These are phyloP conservation scores for Citrus inodora DNA, from an alignment of 345 rosid species.

Conservation along the genomic window DNA sequence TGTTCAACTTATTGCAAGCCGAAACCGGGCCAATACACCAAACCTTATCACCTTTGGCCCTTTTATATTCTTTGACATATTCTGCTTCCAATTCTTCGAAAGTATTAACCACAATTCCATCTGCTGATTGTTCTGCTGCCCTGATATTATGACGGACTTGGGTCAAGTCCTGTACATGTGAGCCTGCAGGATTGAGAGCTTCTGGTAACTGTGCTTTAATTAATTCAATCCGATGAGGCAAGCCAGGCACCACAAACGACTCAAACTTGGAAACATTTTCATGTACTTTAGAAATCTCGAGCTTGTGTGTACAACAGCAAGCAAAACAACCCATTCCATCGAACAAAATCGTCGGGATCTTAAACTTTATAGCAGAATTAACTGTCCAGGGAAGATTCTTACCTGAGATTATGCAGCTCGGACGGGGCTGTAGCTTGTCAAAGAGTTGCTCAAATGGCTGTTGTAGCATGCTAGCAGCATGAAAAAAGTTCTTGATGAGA, in stretches of 20 bases:
- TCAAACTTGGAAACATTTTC: conserved; percentile 21
- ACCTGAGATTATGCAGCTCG: conserved; percentile 40
- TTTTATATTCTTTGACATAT: conserved; percentile 15
- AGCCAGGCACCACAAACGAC: conserved; percentile 35
- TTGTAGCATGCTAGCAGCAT: conserved; percentile 24
- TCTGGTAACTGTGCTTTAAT: conserved; percentile 37
- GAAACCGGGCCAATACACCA: conserved; percentile 62
- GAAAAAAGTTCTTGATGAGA: conserved; percentile 25
- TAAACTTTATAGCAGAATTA: conserved; percentile 22
- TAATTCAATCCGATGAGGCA: conserved; percentile 27
- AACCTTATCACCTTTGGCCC: conserved; percentile 16
- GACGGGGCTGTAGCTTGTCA: conserved; percentile 26
- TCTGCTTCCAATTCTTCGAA: conserved; percentile 37
- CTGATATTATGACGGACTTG: conserved; percentile 28
- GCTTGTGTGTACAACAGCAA: conserved; percentile 17
- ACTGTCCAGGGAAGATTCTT: conserved; percentile 40
- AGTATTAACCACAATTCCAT: conserved; percentile 34
- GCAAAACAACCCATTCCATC: conserved; percentile 43
- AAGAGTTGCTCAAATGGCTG: conserved; percentile 25
- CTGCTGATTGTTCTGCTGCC: conserved; percentile 23
- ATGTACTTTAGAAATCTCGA: conserved; percentile 22
- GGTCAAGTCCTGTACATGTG: background rate
- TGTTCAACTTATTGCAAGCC: conserved; percentile 11
- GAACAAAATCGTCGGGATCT: conserved; percentile 38
- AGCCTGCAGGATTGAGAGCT: conserved; percentile 13